Evolutionary conservation across 1,139 yeast species (phyloP), one percentile per base, ranked within the genome.

Genomic region (Groenewaldozyma sp.): DNA sequence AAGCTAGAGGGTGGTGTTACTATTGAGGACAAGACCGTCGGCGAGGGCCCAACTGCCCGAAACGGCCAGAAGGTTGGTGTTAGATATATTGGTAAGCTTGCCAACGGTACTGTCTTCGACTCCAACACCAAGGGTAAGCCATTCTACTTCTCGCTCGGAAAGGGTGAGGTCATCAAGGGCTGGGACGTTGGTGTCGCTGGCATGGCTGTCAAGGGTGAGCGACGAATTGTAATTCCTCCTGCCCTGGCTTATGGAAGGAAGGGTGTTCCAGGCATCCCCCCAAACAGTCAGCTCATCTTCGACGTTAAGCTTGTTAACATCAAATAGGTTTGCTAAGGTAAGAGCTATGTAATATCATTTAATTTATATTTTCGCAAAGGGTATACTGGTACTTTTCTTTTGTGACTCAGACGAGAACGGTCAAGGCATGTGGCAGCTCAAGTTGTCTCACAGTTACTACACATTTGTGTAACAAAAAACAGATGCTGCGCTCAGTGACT

Each of bases 141-240:
- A 58, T 91, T 93, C 64, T 67, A 70, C 49, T 93, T 91, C 68
- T 77, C 76, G 50, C 76, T 91, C 54, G 98, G 98, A 56, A 84
- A 82, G 64, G 98, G 98, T 60, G 97, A 93, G 68, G 95, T 94
- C 58, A 93, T 93, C 71, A 86, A 84, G 67, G 98, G 97, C 49
- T 91, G 95, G 82, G 99, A 91, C 63, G 74, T 88, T 56, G 98
- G 98, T 72, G 94, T 91, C 55, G 86, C 88, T 43, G 98, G 98
- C 63, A 88, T 93, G 97, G 78, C 94, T 46, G 94, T 86, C 60
- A 95, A 95, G 56, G 98, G 98, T 60, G 98, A 93, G 74, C 87
- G 99, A 74, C 81, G 98, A 71, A 87, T 93, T 50, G 74, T 86
- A 48, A 84, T 93, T 53, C 99, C 99, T 53, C 80, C 98, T 44